Conservation (phyloP, 1,284 basidiomycete species). For the Marasmius tenuissimus region DNA sequence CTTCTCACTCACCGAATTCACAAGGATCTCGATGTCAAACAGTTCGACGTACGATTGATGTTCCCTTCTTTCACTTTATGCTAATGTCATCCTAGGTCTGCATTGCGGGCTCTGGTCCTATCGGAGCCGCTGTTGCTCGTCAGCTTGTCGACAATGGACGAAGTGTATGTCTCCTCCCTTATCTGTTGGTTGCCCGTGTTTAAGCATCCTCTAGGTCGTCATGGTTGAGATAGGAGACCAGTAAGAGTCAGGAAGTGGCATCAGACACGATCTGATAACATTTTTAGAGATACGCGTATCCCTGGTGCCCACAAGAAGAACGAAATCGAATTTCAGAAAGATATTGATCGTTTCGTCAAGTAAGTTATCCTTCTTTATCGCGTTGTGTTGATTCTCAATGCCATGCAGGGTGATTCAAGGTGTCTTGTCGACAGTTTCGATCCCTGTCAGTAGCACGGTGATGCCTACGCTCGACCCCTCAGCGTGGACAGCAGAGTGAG, state of each 20-base stretch:
- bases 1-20: no score
- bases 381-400: no score
- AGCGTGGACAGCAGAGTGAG: not conserved
- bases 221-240: not conserved
- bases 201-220: not conserved
- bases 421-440: slow-evolving; percentile 4
- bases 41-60: no score
- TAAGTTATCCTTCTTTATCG: slow-evolving; percentile 10
- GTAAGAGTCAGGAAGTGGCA: no score
- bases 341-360: slow-evolving; percentile 31
- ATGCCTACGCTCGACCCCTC: not conserved
- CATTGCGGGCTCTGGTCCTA: not conserved
- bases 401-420: not conserved
- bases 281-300: slow-evolving; percentile 11
- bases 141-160: not conserved
- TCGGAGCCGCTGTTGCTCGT: not conserved
- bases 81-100: not conserved
- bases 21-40: no score
- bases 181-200: not conserved
- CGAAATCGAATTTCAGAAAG: slow-evolving; percentile 28
- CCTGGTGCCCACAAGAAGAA: slow-evolving; percentile 31
- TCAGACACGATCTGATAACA: not conserved
- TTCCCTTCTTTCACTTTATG: no score
- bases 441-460: not conserved
- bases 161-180: not conserved